Conservation (phyloP, 192 early-diverging fungal genomes). For the Podila epigama region DNA sequence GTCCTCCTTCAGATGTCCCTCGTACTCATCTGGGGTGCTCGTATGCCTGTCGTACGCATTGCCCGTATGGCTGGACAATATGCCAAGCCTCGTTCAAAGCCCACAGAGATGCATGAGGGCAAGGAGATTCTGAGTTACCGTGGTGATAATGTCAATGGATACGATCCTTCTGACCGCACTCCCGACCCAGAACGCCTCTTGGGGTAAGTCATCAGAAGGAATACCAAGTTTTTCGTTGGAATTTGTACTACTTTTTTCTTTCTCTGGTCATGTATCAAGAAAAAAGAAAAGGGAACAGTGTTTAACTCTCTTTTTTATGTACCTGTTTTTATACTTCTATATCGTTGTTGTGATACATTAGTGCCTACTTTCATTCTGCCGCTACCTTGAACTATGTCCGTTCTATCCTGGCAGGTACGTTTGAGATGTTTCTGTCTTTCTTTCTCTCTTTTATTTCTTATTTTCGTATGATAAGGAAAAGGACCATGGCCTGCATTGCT, state of each 20-base stretch:
- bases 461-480: too few species aligned
- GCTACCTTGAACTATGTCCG: constrained; percentile 95
- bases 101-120: constrained; percentile 85
- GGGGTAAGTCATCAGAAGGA: constrained; percentile 54
- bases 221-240: too few species aligned
- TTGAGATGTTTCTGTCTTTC: too few species aligned
- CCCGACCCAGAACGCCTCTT: constrained; percentile 92
- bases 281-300: not conserved
- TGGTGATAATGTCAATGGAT: constrained; percentile 98
- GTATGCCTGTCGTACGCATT: constrained; percentile 91
- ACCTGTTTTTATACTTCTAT: too few species aligned
- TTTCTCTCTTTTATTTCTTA: too few species aligned
- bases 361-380: constrained; percentile 96
- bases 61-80: constrained; percentile 98
- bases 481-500: too few species aligned
- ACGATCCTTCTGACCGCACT: constrained; percentile 78
- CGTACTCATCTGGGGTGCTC: constrained; percentile 90
- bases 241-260: too few species aligned
- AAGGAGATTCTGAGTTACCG: constrained; percentile 84
- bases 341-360: too few species aligned
- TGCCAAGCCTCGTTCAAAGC: constrained; percentile 95
- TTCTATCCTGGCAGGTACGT: constrained; percentile 79
- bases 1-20: constrained; percentile 98
- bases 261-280: not conserved
- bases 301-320: too few species aligned